Evolutionary conservation across 2,329 filamentous ascomycete genomes (phyloP).

Genomic region (Aspergillus pseudoterreus): DNA sequence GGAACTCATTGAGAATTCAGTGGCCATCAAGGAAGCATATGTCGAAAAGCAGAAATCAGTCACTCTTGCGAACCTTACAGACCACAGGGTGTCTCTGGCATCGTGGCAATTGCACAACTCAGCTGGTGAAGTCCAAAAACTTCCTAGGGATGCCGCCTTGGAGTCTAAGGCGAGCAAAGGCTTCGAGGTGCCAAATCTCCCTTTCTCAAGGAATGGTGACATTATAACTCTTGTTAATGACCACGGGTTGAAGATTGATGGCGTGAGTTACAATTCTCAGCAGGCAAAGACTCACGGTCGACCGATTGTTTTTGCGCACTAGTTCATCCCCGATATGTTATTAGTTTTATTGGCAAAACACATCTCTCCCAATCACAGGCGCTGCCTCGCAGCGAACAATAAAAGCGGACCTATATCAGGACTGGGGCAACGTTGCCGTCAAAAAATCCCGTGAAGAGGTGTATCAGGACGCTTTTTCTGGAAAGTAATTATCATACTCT

Average conservation of each 20-base stretch:
- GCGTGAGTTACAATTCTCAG: slow-evolving; percentile 11
- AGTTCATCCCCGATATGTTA: not conserved
- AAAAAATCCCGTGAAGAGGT: not conserved
- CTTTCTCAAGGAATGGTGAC: slow-evolving; percentile 10
- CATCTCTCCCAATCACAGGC: not conserved
- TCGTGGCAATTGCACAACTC: slow-evolving; percentile 13
- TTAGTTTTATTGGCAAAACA: not conserved
- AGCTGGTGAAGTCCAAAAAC: slow-evolving; percentile 7
- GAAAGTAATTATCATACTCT: not conserved
- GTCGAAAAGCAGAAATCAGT: slow-evolving; percentile 6
- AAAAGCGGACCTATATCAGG: not conserved
- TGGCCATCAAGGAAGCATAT: slow-evolving; percentile 8
- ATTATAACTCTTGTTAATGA: slow-evolving; percentile 15
- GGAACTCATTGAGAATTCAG: slow-evolving; percentile 8
- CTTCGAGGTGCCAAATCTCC: slow-evolving; percentile 7
- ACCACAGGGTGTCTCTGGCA: slow-evolving; percentile 5
- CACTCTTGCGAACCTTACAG: slow-evolving; percentile 11
- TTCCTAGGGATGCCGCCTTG: slow-evolving; percentile 8
- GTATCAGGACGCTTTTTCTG: not conserved
- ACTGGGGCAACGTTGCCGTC: not conserved
- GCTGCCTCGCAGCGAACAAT: not conserved
- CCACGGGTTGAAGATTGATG: slow-evolving; percentile 13
- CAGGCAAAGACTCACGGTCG: slow-evolving; percentile 1
- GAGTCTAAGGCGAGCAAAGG: slow-evolving; percentile 2
- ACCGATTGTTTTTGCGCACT: slow-evolving; percentile 8